Conservation (phyloP, 768 basidiomycete species). For the Russula vinacea region DNA sequence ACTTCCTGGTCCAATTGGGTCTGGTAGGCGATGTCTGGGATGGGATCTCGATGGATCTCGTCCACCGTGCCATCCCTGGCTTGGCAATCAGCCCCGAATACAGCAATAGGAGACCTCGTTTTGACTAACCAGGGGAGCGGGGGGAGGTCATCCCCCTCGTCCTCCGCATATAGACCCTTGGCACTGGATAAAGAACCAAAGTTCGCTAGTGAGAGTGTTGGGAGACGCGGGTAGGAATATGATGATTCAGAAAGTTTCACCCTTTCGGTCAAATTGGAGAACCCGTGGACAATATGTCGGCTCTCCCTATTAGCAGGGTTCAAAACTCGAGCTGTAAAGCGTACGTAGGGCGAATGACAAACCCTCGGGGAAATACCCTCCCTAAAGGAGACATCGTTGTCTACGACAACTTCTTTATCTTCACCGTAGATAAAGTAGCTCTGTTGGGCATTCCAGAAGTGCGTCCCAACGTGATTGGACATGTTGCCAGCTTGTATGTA, state of each 20-base stretch:
- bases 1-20: constrained; percentile 38
- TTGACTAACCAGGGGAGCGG: constrained; percentile 21
- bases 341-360: constrained; percentile 29
- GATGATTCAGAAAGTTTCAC: constrained; percentile 37
- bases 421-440: constrained; percentile 51
- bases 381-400: constrained; percentile 62
- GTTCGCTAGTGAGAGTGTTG: constrained; percentile 45
- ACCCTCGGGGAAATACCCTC: constrained; percentile 56
- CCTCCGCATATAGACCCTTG: constrained; percentile 42
- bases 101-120: neutral
- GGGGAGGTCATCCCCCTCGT: constrained; percentile 30
- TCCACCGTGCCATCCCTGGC: constrained; percentile 49
- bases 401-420: constrained; percentile 40
- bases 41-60: constrained; percentile 51
- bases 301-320: constrained; percentile 38
- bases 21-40: constrained; percentile 58
- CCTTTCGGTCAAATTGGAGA: constrained; percentile 65
- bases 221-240: neutral
- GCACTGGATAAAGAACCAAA: constrained; percentile 56
- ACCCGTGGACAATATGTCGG: constrained; percentile 58
- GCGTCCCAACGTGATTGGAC: constrained; percentile 68
- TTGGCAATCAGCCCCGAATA: constrained; percentile 2
- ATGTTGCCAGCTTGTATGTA: constrained; percentile 70
- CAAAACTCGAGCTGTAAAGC: constrained; percentile 21
- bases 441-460: constrained; percentile 83